Percentiles rank a stretch among this genome's conserved stretches.
These are phyloP conservation scores for Sugiyamaella valdiviana DNA, from an alignment of 805 yeast species.

Conservation along the genomic window DNA sequence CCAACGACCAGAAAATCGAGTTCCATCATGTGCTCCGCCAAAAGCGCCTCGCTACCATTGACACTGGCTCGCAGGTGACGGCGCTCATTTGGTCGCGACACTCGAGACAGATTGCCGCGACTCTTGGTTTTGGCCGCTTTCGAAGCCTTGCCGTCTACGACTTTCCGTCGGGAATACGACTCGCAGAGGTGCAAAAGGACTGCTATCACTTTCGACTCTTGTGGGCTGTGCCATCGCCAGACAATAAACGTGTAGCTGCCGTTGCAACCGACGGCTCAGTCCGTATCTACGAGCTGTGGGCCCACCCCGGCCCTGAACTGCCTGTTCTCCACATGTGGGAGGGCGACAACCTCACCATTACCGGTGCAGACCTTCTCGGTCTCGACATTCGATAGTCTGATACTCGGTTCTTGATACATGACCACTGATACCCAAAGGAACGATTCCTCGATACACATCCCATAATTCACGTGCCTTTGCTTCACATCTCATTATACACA, in stretches of 20 bases:
- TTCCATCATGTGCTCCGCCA: conserved; percentile 87
- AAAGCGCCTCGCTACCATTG: conserved; percentile 50
- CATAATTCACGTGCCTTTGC: too few species aligned
- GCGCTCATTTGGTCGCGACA: conserved; percentile 68
- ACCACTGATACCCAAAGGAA: too few species aligned
- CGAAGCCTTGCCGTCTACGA: background rate
- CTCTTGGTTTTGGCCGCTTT: conserved; percentile 72
- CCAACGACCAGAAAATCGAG: conserved; percentile 67
- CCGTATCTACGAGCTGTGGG: conserved; percentile 69
- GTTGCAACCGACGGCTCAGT: conserved; percentile 77
- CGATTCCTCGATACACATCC: too few species aligned
- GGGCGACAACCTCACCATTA: background rate
- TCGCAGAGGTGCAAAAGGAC: conserved; percentile 25
- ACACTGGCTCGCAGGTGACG: conserved; percentile 70
- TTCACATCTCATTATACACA: too few species aligned
- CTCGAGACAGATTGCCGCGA: conserved; percentile 61
- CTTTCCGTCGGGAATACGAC: background rate
- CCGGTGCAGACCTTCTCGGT: background rate
- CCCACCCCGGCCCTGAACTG: background rate
- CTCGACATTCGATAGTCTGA: background rate
- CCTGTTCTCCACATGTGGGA: background rate
- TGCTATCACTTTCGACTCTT: conserved; percentile 44
- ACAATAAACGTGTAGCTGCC: conserved; percentile 54
- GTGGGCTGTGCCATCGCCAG: conserved; percentile 63
- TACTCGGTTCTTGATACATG: too few species aligned